Evolutionary conservation across 2,329 filamentous ascomycete species (phyloP).

Genomic region (Drechslerella stenobrocha): DNA sequence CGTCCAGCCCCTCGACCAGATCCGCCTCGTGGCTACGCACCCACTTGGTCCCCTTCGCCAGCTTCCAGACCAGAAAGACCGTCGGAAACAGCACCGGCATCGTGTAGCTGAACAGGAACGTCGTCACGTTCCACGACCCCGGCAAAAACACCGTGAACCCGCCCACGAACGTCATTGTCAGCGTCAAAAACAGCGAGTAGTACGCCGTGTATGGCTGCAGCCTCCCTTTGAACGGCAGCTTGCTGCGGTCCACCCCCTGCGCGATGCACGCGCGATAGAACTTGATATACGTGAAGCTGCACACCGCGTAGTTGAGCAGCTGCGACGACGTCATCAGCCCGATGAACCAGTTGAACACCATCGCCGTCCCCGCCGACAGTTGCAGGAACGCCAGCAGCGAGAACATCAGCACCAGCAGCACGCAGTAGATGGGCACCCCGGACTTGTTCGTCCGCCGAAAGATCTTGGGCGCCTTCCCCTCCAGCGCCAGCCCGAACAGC

Average conservation of each 20-base stretch:
- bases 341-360: slow-evolving; percentile 73
- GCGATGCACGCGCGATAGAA: slow-evolving; percentile 71
- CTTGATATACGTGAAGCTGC: slow-evolving; percentile 71
- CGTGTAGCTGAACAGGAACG: slow-evolving; percentile 72
- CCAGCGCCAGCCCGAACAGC: slow-evolving; percentile 66
- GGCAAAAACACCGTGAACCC: slow-evolving; percentile 77
- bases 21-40: slow-evolving; percentile 65
- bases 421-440: slow-evolving; percentile 75
- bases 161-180: slow-evolving; percentile 72
- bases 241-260: slow-evolving; percentile 69
- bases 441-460: slow-evolving; percentile 65
- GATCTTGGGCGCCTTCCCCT: slow-evolving; percentile 67
- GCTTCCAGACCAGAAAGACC: slow-evolving; percentile 72
- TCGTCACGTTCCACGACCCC: slow-evolving; percentile 67
- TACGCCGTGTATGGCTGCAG: slow-evolving; percentile 74
- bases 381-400: slow-evolving; percentile 74
- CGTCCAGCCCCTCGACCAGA: slow-evolving; percentile 65
- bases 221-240: slow-evolving; percentile 70
- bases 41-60: slow-evolving; percentile 67
- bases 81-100: slow-evolving; percentile 73
- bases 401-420: slow-evolving; percentile 67
- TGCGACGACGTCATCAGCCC: slow-evolving; percentile 73
- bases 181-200: slow-evolving; percentile 66
- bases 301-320: slow-evolving; percentile 71
- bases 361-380: slow-evolving; percentile 66